A percentile compares a stretch with the other conserved stretches of the same genome.
phyloP scores from a whole-genome alignment of 1,139 yeast genomes.

The Taphrina betulina region DNA sequence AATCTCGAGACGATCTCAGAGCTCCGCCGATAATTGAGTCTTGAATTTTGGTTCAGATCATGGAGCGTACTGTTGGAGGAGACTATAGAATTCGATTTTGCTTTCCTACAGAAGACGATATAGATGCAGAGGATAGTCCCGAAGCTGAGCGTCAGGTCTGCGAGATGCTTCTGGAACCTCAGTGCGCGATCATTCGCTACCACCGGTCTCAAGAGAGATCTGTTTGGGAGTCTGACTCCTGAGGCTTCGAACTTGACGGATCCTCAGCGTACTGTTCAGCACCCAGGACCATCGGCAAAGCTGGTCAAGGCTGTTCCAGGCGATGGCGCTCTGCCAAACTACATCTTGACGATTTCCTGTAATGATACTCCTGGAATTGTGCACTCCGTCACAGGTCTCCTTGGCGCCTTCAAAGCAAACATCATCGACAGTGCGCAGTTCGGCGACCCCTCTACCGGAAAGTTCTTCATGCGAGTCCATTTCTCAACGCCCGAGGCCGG shows the following conservation, averaged over 20 bases:
- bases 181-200: too few relatives aligned
- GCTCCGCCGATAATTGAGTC: too few relatives aligned
- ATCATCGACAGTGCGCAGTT: constrained; percentile 30
- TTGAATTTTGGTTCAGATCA: too few relatives aligned
- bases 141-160: too few relatives aligned
- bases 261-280: constrained; percentile 19
- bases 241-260: constrained; percentile 19
- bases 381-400: constrained; percentile 29
- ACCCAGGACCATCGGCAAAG: background rate
- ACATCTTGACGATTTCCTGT: constrained; percentile 24
- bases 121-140: too few relatives aligned
- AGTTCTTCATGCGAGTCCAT: constrained; percentile 30
- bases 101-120: too few relatives aligned
- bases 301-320: background rate
- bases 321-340: constrained; percentile 2
- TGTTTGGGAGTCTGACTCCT: background rate
- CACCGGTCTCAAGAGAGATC: background rate
- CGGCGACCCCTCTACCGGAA: constrained; percentile 28
- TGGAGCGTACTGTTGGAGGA: too few relatives aligned
- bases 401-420: constrained; percentile 16
- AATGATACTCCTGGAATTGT: constrained; percentile 27
- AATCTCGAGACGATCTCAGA: too few relatives aligned
- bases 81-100: too few relatives aligned
- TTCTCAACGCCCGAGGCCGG: constrained; percentile 17
- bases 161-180: too few relatives aligned